Base-by-base conservation (phyloP, 2,329 filamentous ascomycete genomes). In the Fusarium subtropicale region DNA sequence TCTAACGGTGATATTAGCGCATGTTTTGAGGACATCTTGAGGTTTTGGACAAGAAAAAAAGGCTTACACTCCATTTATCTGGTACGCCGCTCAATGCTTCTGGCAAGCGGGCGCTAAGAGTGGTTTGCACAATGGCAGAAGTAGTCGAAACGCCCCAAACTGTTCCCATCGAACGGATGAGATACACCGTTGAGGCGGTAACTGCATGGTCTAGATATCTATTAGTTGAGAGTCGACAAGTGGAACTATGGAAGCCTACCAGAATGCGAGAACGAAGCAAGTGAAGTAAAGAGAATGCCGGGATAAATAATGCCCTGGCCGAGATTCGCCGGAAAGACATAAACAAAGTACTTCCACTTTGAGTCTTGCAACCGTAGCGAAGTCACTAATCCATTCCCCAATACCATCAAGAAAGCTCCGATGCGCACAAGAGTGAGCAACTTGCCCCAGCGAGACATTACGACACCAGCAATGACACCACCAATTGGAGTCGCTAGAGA, bases 131-230 rank as follows among this genome's bases (percentile, higher is more conserved):
- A 45, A 91, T 87, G 9, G 88, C 84, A 11, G 88, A 88, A 0
- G 87, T 87, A 36, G 88, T 80, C 1, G 88, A 88, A 3, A 91
- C 88, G 12, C 88, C 88, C 84, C 87, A 90, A 18, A 91, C 88
- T 0, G 84, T 86, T 3, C 88, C 88, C 5, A 91, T 78, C 0
- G 87, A 90, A 28, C 88, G 85, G 44, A 91, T 84, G 22, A 91
- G 82, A 74, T 91, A 91, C 9, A 89, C 85, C 0, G 86, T 89
- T 3, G 87, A 90, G 4, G 88, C 84, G 0, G 85, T 86, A 2
- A 90, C 87, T 13, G 88, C 87, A 71, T 90, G 87, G 54, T 90
- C 88, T 89, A 31, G 5, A 28, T 4, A 24, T 5, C 13, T 28
- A 33, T 66, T 12, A 70, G 57, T 7, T 2, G 38, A 5, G 9